These are phyloP conservation scores for Penicillium verrucosum DNA, from an alignment of 2,329 filamentous ascomycete species.

Conservation along the genomic window DNA sequence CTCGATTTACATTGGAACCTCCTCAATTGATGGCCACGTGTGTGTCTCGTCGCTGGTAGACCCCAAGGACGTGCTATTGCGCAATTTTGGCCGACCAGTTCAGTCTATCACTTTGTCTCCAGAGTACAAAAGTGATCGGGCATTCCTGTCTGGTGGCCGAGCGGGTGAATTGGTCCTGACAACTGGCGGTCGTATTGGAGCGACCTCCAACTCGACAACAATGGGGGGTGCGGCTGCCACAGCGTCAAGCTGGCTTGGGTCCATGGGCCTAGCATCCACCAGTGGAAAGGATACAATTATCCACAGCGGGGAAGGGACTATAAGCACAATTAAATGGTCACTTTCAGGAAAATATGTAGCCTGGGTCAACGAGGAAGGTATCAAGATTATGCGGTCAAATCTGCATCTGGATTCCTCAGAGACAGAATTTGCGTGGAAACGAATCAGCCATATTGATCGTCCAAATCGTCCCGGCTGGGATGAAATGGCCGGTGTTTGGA, in stretches of 20 bases:
- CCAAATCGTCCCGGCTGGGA: constrained; percentile 87
- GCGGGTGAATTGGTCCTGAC: constrained; percentile 87
- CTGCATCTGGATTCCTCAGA: constrained; percentile 73
- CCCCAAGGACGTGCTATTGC: constrained; percentile 80
- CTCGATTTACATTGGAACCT: constrained; percentile 87
- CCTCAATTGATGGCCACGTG: constrained; percentile 93
- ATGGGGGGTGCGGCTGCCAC: constrained; percentile 70
- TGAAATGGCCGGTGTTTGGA: constrained; percentile 95
- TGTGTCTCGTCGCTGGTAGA: constrained; percentile 87
- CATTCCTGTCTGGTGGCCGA: constrained; percentile 85
- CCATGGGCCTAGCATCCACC: constrained; percentile 74
- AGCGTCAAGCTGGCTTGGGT: constrained; percentile 86
- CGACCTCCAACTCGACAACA: constrained; percentile 80
- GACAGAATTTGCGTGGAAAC: constrained; percentile 84
- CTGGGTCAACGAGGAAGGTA: constrained; percentile 95
- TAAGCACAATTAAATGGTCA: constrained; percentile 93
- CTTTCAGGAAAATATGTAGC: constrained; percentile 85
- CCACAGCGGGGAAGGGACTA: constrained; percentile 87
- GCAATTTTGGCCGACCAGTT: constrained; percentile 90
- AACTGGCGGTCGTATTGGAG: constrained; percentile 71
- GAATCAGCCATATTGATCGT: constrained; percentile 86
- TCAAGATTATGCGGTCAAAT: constrained; percentile 95
- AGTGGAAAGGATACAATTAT: constrained; percentile 81
- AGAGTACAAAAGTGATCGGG: constrained; percentile 84
- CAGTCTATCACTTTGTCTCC: constrained; percentile 92